Percentiles rank a stretch among this genome's conserved stretches.
Conservation (phyloP, 1,139 yeast genomes). For the Blastobotrys proliferans region DNA sequence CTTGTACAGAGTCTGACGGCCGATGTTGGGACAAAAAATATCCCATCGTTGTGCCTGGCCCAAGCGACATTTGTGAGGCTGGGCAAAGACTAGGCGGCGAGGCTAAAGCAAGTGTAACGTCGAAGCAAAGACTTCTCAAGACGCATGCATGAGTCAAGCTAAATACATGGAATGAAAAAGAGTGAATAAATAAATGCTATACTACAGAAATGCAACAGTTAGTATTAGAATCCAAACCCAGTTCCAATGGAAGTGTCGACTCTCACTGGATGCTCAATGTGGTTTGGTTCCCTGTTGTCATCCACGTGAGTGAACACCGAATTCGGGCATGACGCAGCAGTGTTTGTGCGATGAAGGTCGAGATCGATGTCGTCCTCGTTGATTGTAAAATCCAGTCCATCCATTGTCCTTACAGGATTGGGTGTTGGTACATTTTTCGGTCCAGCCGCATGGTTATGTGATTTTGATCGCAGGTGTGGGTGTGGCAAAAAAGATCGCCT, state of each 20-base stretch:
- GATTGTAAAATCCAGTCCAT: conserved; percentile 17
- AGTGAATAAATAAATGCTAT: neutral
- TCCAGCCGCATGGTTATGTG: too few relatives aligned
- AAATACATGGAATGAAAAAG: neutral
- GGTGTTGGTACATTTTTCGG: too few relatives aligned
- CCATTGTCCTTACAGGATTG: neutral
- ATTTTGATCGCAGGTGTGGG: too few relatives aligned
- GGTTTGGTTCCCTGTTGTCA: conserved; percentile 5
- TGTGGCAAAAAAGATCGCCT: too few relatives aligned
- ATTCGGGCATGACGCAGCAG: conserved; percentile 13
- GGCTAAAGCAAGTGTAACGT: neutral
- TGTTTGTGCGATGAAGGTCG: conserved; percentile 13
- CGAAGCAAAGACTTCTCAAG: neutral
- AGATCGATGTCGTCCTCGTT: conserved; percentile 19
- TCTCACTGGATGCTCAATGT: conserved; percentile 16
- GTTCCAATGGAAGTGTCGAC: conserved; percentile 20
- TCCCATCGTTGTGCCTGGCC: too few relatives aligned
- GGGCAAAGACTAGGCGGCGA: too few relatives aligned
- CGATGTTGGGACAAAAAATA: too few relatives aligned
- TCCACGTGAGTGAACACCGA: conserved; percentile 5
- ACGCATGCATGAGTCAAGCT: neutral
- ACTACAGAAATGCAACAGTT: neutral
- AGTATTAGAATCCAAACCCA: conserved; percentile 14
- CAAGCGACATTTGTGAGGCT: too few relatives aligned
- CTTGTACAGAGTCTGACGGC: too few relatives aligned